These are phyloP conservation scores for Penicillium riverlandense DNA, from an alignment of 495 filamentous ascomycete genomes.

Conservation along the genomic window DNA sequence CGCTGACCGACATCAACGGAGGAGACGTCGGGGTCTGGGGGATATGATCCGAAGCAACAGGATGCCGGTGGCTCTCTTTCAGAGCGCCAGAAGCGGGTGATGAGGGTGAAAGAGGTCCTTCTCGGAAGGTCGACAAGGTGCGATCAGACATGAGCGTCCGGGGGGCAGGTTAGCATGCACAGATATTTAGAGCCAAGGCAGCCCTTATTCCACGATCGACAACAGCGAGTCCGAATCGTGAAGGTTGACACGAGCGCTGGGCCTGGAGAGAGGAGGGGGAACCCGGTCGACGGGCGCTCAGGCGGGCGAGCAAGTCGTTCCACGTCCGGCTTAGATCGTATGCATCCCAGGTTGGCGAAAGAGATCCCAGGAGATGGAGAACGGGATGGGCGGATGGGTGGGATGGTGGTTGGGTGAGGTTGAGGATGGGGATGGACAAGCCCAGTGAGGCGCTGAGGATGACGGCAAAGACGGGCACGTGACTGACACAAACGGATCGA, in stretches of 20 bases:
- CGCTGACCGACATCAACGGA: slow-evolving; percentile 48
- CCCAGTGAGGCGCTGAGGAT: slow-evolving; percentile 24
- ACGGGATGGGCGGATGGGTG: slow-evolving; percentile 17
- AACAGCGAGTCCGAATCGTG: slow-evolving; percentile 11
- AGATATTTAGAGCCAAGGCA: slow-evolving; percentile 2
- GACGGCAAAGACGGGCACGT: slow-evolving; percentile 37
- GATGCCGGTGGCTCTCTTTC: slow-evolving; percentile 30
- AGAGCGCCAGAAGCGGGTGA: slow-evolving; percentile 32
- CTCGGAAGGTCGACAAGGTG: slow-evolving; percentile 27
- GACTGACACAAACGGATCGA: slow-evolving; percentile 11
- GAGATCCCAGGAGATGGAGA: slow-evolving; percentile 6
- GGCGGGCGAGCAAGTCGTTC: slow-evolving; percentile 33
- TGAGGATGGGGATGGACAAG: slow-evolving; percentile 26
- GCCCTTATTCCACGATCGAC: slow-evolving; percentile 5
- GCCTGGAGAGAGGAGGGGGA: slow-evolving; percentile 13
- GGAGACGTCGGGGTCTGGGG: slow-evolving; percentile 42
- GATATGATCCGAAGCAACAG: slow-evolving; percentile 26
- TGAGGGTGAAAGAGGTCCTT: slow-evolving; percentile 37
- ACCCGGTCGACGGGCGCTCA: slow-evolving; percentile 30
- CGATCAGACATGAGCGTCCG: slow-evolving; percentile 39
- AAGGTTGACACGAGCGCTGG: slow-evolving; percentile 12
- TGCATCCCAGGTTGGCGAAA: slow-evolving; percentile 29
- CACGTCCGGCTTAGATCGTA: slow-evolving; percentile 29
- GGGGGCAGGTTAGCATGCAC: slow-evolving; percentile 6
- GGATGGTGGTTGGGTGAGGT: slow-evolving; percentile 15